Evolutionary conservation across 345 rosid species (phyloP).

Genomic region (Dimocarpus longan): DNA sequence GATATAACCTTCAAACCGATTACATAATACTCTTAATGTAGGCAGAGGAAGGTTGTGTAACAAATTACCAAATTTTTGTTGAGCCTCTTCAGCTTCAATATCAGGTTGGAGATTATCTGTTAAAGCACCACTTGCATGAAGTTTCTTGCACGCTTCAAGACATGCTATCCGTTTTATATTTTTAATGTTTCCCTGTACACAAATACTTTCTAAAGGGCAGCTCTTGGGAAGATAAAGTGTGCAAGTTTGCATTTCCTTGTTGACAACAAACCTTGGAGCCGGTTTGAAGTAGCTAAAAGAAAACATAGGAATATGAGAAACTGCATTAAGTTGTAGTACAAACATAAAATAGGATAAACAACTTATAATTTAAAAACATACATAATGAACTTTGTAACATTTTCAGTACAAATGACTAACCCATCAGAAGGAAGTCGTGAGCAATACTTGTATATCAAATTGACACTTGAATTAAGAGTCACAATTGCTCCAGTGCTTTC

Average conservation of each 20-base stretch:
- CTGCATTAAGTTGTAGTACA: neutral
- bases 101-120: too few species aligned
- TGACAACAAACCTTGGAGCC: constrained; percentile 53
- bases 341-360: neutral
- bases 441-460: constrained; percentile 73
- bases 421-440: constrained; percentile 87
- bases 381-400: constrained; percentile 10
- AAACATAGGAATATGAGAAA: neutral
- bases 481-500: constrained; percentile 62
- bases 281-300: constrained; percentile 76
- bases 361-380: neutral
- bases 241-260: constrained; percentile 43
- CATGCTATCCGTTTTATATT: too few species aligned
- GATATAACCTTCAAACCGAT: neutral
- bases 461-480: constrained; percentile 62
- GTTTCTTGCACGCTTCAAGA: too few species aligned
- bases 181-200: constrained; percentile 36
- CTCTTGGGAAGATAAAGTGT: constrained; percentile 69
- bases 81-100: constrained; percentile 48
- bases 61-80: constrained; percentile 44
- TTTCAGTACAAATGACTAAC: constrained; percentile 41
- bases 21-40: neutral
- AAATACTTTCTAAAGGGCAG: constrained; percentile 53
- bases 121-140: too few species aligned
- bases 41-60: neutral